These are phyloP conservation scores for Begonia loranthoides DNA, from an alignment of 306 rosid species.

Conservation along the genomic window DNA sequence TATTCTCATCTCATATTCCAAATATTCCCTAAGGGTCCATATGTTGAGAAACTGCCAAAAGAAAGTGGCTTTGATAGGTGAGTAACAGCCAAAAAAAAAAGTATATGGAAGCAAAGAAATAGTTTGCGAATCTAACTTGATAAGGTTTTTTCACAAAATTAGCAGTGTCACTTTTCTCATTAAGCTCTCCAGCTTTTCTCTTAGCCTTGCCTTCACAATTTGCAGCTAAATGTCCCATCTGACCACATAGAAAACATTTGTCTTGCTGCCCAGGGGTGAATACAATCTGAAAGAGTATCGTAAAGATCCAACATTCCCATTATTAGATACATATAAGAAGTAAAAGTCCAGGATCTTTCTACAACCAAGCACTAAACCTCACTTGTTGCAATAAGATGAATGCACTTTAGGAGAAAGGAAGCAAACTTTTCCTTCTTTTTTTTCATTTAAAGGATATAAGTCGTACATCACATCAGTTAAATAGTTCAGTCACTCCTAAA, in stretches of 20 bases:
- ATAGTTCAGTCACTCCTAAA: no score
- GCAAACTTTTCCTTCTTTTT: no score
- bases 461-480: no score
- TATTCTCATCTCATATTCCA: constrained; percentile 70
- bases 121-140: constrained; percentile 38
- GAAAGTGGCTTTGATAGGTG: neutral
- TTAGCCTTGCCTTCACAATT: constrained; percentile 78
- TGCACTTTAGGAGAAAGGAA: no score
- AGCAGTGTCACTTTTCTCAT: constrained; percentile 59
- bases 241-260: constrained; percentile 92
- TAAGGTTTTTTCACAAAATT: constrained; percentile 54
- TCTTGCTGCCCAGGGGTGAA: constrained; percentile 88
- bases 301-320: no score
- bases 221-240: constrained; percentile 90
- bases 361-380: no score
- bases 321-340: no score
- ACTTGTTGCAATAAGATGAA: no score
- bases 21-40: constrained; percentile 91
- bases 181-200: constrained; percentile 76
- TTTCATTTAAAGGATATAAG: no score
- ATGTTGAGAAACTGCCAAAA: constrained; percentile 71
- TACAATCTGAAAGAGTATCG: constrained; percentile 37
- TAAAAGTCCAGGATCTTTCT: no score
- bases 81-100: constrained; percentile 1
- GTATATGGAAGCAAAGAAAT: no score